Conservation (phyloP, 1,284 basidiomycete genomes). For the Microbotryum saponariae region DNA sequence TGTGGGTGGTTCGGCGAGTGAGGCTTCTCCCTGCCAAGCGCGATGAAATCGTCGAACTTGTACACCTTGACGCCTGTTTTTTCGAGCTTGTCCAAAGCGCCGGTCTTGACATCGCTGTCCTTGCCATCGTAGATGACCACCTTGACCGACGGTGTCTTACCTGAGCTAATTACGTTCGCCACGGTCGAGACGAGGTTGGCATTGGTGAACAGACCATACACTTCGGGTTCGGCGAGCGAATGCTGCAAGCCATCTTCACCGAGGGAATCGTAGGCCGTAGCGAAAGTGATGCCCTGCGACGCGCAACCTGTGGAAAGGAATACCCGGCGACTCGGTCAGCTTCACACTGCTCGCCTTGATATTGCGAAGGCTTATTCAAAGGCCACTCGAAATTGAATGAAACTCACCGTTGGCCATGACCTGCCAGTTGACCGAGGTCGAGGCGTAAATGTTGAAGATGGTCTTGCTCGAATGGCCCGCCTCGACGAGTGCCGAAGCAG, state of each 20-base stretch:
- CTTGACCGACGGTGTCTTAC: slow-evolving; percentile 52
- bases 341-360: no score
- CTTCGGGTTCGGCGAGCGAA: slow-evolving; percentile 84
- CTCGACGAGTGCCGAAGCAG: slow-evolving; percentile 62
- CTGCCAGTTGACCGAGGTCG: slow-evolving; percentile 68
- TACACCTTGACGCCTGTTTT: slow-evolving; percentile 45
- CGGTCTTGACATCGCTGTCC: slow-evolving; percentile 43
- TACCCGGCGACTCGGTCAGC: no score
- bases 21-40: slow-evolving; percentile 53
- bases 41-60: slow-evolving; percentile 61
- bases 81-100: slow-evolving; percentile 53
- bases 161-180: slow-evolving; percentile 47
- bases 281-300: slow-evolving; percentile 69
- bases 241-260: slow-evolving; percentile 58
- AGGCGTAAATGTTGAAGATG: slow-evolving; percentile 86
- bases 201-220: slow-evolving; percentile 84
- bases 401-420: slow-evolving; percentile 58
- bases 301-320: slow-evolving; percentile 46
- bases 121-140: slow-evolving; percentile 82
- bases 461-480: slow-evolving; percentile 62
- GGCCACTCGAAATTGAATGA: not conserved
- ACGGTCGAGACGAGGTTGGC: slow-evolving; percentile 64
- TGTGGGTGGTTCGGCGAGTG: slow-evolving; percentile 53
- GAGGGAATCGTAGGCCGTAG: slow-evolving; percentile 94
- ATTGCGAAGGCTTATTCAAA: not conserved